Conservation (phyloP, 768 basidiomycete genomes). For the Pisolithus microcarpus region DNA sequence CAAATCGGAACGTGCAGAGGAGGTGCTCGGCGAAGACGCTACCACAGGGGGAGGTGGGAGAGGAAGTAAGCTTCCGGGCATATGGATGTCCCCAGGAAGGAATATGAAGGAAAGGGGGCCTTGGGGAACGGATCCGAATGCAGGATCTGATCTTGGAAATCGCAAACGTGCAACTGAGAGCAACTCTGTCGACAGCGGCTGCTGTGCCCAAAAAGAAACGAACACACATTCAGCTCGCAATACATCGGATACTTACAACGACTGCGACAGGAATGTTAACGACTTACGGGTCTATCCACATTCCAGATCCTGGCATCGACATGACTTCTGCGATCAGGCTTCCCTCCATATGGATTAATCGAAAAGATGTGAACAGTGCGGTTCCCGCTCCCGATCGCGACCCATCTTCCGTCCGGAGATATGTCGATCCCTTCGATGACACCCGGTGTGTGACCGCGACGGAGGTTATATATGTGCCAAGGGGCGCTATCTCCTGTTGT, state of each 20-base stretch:
- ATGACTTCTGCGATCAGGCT: conserved; percentile 55
- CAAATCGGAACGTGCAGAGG: conserved; percentile 22
- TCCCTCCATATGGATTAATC: conserved; percentile 70
- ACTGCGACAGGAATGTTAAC: no score
- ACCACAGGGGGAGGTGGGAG: conserved; percentile 13
- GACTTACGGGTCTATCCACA: conserved; percentile 37
- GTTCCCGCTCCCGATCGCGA: conserved; percentile 58
- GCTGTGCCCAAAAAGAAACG: conserved; percentile 24
- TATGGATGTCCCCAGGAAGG: conserved; percentile 28
- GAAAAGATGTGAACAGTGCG: conserved; percentile 68
- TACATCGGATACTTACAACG: background rate
- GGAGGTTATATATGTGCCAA: conserved; percentile 60
- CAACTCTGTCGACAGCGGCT: conserved; percentile 47
- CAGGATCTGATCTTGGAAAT: conserved; percentile 22
- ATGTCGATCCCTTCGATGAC: conserved; percentile 45
- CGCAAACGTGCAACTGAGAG: conserved; percentile 51
- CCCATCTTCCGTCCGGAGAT: conserved; percentile 54
- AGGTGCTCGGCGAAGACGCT: conserved; percentile 22
- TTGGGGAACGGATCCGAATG: conserved; percentile 14
- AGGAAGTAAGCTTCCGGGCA: conserved; percentile 38
- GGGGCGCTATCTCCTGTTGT: conserved; percentile 21
- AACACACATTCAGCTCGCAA: conserved; percentile 1
- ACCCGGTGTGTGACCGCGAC: conserved; percentile 65
- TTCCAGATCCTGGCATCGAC: conserved; percentile 53
- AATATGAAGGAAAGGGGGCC: conserved; percentile 54